Conservation (phyloP, 257 asterid genomes). For the Scutellaria baicalensis region DNA sequence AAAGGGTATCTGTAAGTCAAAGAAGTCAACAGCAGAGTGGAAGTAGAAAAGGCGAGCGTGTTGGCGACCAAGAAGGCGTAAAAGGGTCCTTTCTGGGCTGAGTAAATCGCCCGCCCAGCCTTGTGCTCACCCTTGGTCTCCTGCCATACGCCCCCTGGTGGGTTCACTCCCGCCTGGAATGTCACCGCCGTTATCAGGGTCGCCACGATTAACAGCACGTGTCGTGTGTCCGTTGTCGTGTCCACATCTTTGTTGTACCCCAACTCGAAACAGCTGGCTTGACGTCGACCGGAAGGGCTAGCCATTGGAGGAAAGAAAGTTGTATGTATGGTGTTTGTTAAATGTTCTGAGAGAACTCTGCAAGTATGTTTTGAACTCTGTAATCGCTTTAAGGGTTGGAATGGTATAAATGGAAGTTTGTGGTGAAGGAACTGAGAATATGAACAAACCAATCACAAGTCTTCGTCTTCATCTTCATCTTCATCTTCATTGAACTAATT, state of each 20-base stretch:
- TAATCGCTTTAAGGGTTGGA: not conserved
- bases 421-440: not conserved
- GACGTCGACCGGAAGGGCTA: not conserved
- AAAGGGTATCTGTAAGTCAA: constrained; percentile 30
- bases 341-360: not conserved
- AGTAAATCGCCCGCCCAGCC: constrained; percentile 18
- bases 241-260: not conserved
- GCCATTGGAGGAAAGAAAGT: not conserved
- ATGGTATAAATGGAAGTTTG: not conserved
- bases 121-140: not conserved
- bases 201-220: not conserved
- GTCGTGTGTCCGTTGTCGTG: not conserved
- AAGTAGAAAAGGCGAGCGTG: constrained; percentile 24
- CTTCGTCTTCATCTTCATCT: no score
- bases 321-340: not conserved
- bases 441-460: no score
- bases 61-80: constrained; percentile 3
- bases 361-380: not conserved
- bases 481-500: no score
- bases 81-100: not conserved
- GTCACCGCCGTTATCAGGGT: constrained; percentile 6
- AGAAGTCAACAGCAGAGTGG: constrained; percentile 13
- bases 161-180: constrained; percentile 14
- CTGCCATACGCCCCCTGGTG: constrained; percentile 17
- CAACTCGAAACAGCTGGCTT: not conserved